A percentile compares a stretch with the other conserved stretches of the same genome.
Conservation (phyloP, 176 grass and related monocot species). For the Musa schizocarpa region DNA sequence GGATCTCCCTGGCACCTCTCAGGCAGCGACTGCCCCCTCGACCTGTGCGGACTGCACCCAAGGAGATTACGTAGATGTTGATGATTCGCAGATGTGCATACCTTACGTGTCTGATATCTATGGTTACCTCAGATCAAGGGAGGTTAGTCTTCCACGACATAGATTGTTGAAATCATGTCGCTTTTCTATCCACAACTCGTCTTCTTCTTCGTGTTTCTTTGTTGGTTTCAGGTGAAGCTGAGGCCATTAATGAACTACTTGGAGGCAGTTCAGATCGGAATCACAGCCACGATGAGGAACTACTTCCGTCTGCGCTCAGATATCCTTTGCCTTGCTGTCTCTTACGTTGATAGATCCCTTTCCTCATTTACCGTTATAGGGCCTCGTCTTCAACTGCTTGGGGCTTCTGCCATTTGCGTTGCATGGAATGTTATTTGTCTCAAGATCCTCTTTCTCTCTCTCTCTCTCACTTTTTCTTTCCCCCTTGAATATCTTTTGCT, state of each 20-base stretch:
- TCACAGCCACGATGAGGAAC: conserved; percentile 29
- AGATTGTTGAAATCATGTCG: too few species aligned
- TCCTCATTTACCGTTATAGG: conserved; percentile 7
- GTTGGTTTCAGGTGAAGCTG: conserved; percentile 26
- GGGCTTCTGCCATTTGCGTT: conserved; percentile 19
- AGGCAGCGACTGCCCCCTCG: too few species aligned
- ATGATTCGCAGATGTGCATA: conserved; percentile 40
- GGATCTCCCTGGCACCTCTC: too few species aligned
- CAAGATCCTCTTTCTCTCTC: background rate
- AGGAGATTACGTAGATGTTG: too few species aligned
- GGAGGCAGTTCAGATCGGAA: conserved; percentile 27
- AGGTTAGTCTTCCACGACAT: conserved; percentile 33
- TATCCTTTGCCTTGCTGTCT: conserved; percentile 36
- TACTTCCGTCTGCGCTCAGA: conserved; percentile 37
- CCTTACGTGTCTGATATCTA: conserved; percentile 73
- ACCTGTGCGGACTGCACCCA: too few species aligned
- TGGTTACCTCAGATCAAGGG: conserved; percentile 67
- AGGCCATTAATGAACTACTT: conserved; percentile 30
- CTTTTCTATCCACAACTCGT: too few species aligned
- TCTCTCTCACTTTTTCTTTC: too few species aligned
- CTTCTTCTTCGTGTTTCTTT: too few species aligned
- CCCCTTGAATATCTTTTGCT: too few species aligned
- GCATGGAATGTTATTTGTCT: conserved; percentile 30
- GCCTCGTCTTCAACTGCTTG: conserved; percentile 7
- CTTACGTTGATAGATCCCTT: conserved; percentile 42